These are phyloP conservation scores for Ensete glaucum DNA, from an alignment of 176 grass and related monocot genomes.

Conservation along the genomic window DNA sequence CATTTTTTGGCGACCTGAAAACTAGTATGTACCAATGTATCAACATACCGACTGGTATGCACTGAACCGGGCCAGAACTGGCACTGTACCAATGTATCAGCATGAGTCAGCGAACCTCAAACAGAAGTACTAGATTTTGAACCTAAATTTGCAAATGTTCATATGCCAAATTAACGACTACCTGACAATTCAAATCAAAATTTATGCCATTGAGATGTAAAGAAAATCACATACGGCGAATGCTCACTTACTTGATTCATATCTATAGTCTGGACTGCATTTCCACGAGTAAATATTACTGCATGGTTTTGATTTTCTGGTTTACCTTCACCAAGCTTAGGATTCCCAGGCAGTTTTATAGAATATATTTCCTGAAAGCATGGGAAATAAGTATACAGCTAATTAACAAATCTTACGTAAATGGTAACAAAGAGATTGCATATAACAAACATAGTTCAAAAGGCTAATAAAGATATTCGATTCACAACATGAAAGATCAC, in stretches of 20 bases:
- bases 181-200: too few relatives aligned
- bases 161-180: too few relatives aligned
- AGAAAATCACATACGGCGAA: not conserved
- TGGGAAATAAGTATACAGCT: not conserved
- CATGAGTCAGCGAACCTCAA: too few relatives aligned
- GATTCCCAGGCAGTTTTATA: slow-evolving; percentile 81
- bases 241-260: slow-evolving; percentile 74
- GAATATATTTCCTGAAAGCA: slow-evolving; percentile 73
- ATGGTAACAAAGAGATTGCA: not conserved
- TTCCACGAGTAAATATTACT: slow-evolving; percentile 85
- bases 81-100: too few relatives aligned
- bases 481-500: too few relatives aligned
- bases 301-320: slow-evolving; percentile 99
- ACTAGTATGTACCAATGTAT: too few relatives aligned
- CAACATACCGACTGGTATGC: too few relatives aligned
- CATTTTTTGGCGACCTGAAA: too few relatives aligned
- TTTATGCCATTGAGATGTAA: not conserved
- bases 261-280: slow-evolving; percentile 91
- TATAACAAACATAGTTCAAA: not conserved
- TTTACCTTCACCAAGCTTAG: slow-evolving; percentile 85
- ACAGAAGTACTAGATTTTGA: too few relatives aligned
- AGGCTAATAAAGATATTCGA: not conserved
- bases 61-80: too few relatives aligned
- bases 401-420: slow-evolving; percentile 4
- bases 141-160: too few relatives aligned